Evolutionary conservation across 192 early-diverging fungal species (phyloP).

Genomic region (Bifiguratus adelaidae): DNA sequence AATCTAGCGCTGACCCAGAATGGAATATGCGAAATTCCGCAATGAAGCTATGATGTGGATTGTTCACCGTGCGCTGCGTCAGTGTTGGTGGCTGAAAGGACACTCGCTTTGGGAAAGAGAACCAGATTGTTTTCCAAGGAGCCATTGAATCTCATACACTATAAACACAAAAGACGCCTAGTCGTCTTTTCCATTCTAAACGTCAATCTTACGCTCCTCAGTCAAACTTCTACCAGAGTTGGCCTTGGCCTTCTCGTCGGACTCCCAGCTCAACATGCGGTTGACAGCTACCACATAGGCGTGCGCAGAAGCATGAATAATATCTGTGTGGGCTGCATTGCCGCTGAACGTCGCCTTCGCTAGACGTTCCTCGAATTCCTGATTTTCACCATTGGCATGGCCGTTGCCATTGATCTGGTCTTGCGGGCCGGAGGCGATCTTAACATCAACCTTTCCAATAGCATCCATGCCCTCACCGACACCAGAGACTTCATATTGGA

Average conservation of each 20-base stretch:
- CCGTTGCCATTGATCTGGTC: constrained; percentile 36
- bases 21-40: too few relatives aligned
- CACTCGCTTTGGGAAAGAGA: too few relatives aligned
- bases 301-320: constrained; percentile 76
- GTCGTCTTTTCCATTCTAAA: too few relatives aligned
- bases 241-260: too few relatives aligned
- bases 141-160: too few relatives aligned
- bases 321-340: constrained; percentile 74
- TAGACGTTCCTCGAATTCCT: constrained; percentile 3
- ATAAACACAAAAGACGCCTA: too few relatives aligned
- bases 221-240: constrained; percentile 8
- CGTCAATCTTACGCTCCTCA: constrained; percentile 8
- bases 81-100: too few relatives aligned
- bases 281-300: constrained; percentile 88
- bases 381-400: constrained; percentile 9
- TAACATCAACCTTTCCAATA: constrained; percentile 75
- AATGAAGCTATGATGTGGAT: too few relatives aligned
- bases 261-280: constrained; percentile 29
- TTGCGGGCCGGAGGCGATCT: constrained; percentile 42
- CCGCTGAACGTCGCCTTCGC: constrained; percentile 53
- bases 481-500: constrained; percentile 78
- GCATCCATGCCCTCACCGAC: constrained; percentile 83
- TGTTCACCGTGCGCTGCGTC: too few relatives aligned
- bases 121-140: too few relatives aligned
- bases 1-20: too few relatives aligned